Base-by-base conservation (phyloP, 371 early-diverging fungal genomes). In the Mortierella sp. region DNA sequence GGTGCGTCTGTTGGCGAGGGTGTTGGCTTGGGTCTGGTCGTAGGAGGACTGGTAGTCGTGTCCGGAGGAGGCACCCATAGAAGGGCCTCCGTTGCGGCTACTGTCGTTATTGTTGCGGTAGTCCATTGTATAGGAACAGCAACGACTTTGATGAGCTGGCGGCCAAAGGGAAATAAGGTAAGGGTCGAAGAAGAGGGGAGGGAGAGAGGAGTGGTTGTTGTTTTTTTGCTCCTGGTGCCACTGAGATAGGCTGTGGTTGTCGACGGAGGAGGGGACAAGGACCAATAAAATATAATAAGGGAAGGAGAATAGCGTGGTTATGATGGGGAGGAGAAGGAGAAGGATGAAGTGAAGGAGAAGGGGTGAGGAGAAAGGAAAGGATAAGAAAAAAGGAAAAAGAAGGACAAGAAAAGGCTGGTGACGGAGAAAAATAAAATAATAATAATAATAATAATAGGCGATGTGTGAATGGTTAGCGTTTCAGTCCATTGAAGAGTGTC, bases 1-100 rank as follows among this genome's bases (percentile, higher is more conserved):
- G 27, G 48, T 55, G 12, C 84, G 75, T 68, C 84, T 80, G 78
- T 83, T 83, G 80, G 84, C 84, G 35, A 83, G 84, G 44, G 84
- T 83, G 54, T 83, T 83, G 44, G 75, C 80, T 32, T 76, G 75
- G 56, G 84, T 83, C 49, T 75, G 80, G 75, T 83, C 83, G 46
- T 81, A 46, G 11, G 63, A 68, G 49, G 84, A 80, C 49, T 74
- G 77, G 77, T 81, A 71, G 63, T 76, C 77, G 43, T 75, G 60
- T 41, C 49, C 72, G 16, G 83, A 76, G 55, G 77, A 81, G n/a
- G 75, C 49, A 18, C 63, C 54, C 70, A 71, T 75, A 35, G 71
- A 72, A 72, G n/a, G 35, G 24, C 41, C 74, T 14, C 49, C 35
- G 75, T 73, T 60, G 75, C 32, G 49, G 54, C 56, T n/a, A 32